Percentiles rank a stretch among this genome's conserved stretches.
phyloP scores from a whole-genome alignment of 805 yeast genomes.

The Saccharomycopsis sp. region DNA sequence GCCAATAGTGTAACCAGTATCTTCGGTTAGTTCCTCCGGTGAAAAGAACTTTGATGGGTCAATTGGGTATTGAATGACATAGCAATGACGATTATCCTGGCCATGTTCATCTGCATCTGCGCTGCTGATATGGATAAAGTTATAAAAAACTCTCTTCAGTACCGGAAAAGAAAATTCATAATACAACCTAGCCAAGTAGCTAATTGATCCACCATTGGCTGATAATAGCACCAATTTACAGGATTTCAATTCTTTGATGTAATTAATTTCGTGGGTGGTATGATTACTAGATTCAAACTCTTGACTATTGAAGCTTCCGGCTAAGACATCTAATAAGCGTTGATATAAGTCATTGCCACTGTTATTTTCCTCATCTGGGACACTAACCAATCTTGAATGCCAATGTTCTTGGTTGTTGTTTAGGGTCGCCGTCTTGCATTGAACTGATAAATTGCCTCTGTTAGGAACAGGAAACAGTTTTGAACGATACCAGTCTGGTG shows the following conservation, averaged over 20 bases:
- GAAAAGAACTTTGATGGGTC: slow-evolving; percentile 2
- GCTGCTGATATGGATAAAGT: slow-evolving; percentile 2
- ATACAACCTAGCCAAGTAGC: slow-evolving; percentile 3
- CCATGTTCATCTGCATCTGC: not conserved
- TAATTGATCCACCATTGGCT: not conserved
- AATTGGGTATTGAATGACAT: slow-evolving; percentile 8
- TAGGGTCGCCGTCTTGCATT: too few species aligned
- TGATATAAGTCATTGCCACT: too few species aligned
- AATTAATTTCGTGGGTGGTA: not conserved
- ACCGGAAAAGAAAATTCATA: slow-evolving; percentile 7
- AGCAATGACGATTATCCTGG: not conserved
- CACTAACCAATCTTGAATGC: too few species aligned
- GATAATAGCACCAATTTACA: not conserved
- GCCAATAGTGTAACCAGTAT: not conserved
- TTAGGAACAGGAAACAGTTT: too few species aligned
- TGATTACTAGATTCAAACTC: too few species aligned
- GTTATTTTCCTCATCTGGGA: too few species aligned
- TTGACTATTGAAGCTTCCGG: too few species aligned
- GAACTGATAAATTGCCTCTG: too few species aligned
- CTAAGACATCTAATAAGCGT: too few species aligned
- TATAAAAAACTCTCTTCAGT: slow-evolving; percentile 5
- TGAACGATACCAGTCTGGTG: too few species aligned
- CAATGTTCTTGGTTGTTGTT: too few species aligned
- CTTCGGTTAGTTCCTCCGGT: not conserved
- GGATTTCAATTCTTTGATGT: not conserved